A percentile compares a stretch with the other conserved stretches of the same genome.
phyloP scores from a whole-genome alignment of 768 basidiomycete species.

The Lactifluus echinatus region DNA sequence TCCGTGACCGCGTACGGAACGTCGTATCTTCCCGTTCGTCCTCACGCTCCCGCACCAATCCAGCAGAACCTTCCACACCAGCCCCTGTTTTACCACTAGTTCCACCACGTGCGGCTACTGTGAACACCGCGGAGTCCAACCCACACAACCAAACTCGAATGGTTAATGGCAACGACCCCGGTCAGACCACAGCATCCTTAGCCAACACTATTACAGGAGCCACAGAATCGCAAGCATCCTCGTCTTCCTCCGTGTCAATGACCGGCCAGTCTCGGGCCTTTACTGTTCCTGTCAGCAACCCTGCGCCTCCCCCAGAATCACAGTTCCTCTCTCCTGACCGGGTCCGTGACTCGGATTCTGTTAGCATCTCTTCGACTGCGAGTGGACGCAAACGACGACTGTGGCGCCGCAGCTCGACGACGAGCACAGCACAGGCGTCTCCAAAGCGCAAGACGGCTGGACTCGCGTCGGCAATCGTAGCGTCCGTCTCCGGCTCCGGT shows the following conservation, averaged over 20 bases:
- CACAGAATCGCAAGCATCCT: background rate
- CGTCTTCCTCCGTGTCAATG: background rate
- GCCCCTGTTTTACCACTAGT: background rate
- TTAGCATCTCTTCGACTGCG: conserved; percentile 19
- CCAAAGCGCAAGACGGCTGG: conserved; percentile 39
- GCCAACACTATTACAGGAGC: conserved; percentile 38
- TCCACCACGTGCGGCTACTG: background rate
- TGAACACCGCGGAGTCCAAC: too few relatives aligned
- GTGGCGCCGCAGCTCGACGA: conserved; percentile 14
- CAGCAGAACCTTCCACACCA: background rate
- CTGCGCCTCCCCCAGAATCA: background rate
- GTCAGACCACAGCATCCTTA: conserved; percentile 26
- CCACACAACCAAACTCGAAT: background rate
- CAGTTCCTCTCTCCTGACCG: conserved; percentile 13
- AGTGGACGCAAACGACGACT: conserved; percentile 15
- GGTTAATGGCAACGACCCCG: background rate
- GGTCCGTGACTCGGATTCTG: conserved; percentile 19
- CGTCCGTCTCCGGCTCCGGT: conserved; percentile 52
- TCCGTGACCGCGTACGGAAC: conserved; percentile 16
- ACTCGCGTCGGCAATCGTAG: conserved; percentile 60
- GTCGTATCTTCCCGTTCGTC: conserved; percentile 15
- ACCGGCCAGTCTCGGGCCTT: background rate
- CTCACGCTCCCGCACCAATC: conserved; percentile 3
- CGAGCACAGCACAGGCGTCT: conserved; percentile 6
- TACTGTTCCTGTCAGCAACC: background rate